Evolutionary conservation across 1,284 basidiomycete genomes (phyloP).

Genomic region (Melampsora americana): DNA sequence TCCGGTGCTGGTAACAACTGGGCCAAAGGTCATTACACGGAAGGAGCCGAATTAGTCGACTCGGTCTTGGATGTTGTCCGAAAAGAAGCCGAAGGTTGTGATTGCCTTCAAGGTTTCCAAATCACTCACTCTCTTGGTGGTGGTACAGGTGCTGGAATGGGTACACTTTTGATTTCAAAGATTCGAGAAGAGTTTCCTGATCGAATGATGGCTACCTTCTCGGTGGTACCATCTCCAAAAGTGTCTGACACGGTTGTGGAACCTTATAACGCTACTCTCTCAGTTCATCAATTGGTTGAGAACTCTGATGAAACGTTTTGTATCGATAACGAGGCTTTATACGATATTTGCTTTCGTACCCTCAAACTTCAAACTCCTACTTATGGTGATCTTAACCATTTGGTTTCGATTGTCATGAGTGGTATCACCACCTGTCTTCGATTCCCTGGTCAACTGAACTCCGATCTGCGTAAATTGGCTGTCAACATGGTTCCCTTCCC

Average conservation of each 20-base stretch:
- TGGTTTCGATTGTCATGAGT: slow-evolving; percentile 73
- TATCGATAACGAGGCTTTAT: slow-evolving; percentile 91
- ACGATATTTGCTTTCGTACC: slow-evolving; percentile 74
- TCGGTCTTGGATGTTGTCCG: slow-evolving; percentile 63
- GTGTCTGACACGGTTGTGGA: slow-evolving; percentile 95
- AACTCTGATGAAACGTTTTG: slow-evolving; percentile 85
- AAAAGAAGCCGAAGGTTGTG: slow-evolving; percentile 66
- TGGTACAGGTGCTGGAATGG: slow-evolving; percentile 88
- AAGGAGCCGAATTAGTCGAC: slow-evolving; percentile 91
- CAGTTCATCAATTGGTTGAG: slow-evolving; percentile 85
- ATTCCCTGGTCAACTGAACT: slow-evolving; percentile 71
- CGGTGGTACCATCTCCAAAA: slow-evolving; percentile 84
- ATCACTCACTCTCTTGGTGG: slow-evolving; percentile 88
- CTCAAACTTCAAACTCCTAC: slow-evolving; percentile 69
- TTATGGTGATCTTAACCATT: slow-evolving; percentile 73
- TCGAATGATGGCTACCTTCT: slow-evolving; percentile 89
- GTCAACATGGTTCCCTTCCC: slow-evolving; percentile 93
- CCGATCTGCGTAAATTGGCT: slow-evolving; percentile 85
- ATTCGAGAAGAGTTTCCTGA: slow-evolving; percentile 86
- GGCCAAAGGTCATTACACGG: slow-evolving; percentile 68
- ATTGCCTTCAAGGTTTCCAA: slow-evolving; percentile 90
- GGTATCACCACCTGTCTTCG: slow-evolving; percentile 83
- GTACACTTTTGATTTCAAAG: slow-evolving; percentile 76
- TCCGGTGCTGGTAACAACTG: slow-evolving; percentile 82
- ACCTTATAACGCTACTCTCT: slow-evolving; percentile 86